Evolutionary conservation across 768 basidiomycete genomes (phyloP), one percentile per base, ranked within the genome.

Genomic region (Wakefieldia striispora): DNA sequence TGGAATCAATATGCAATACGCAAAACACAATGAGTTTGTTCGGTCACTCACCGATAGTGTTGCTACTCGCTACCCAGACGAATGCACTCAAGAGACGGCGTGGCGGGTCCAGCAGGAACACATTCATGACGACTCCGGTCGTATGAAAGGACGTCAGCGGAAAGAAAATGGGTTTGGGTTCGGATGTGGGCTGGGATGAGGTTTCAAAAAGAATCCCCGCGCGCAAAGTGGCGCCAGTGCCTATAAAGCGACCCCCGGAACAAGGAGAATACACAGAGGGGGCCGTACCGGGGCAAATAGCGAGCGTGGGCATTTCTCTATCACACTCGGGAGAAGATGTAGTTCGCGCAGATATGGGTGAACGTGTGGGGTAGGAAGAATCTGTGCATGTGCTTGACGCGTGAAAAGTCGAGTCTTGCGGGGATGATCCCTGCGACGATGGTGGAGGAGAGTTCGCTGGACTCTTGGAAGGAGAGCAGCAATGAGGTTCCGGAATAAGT

Each of bases 81-180:
- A 87, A 88, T 4, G 83, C 85, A 10, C 82, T 81, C 37, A 87
- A 60, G 17, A 88, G 66, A 36, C 82, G 70, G 39, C 75, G 72
- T 4, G 77, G 72, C 0, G 85, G 84, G 57, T 88, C 86, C 24
- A 88, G 75, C 20, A 88, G 72, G 60, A 88, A 88, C 21, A 88
- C 81, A 55, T 87, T 87, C 84, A 88, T 86, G 12, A 88, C 85
- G 12, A 83, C 78, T 4, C 86, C 86, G 0, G 75, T 72, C 0
- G 82, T 85, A 54, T 76, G 76, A 58, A 87, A 88, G 11, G 76
- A 72, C 16, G 82, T 78, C n/a, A 86, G 75, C 42, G 73, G 75
- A 10, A 75, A 77, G 58, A 87, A 87, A 1, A 69, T 48, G 1
- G 86, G 85, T 19, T 70, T 58, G 9, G 47, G 38, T 40, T 62